phyloP scores from a whole-genome alignment of 1,284 basidiomycete genomes.

The Coniophora puteana region DNA sequence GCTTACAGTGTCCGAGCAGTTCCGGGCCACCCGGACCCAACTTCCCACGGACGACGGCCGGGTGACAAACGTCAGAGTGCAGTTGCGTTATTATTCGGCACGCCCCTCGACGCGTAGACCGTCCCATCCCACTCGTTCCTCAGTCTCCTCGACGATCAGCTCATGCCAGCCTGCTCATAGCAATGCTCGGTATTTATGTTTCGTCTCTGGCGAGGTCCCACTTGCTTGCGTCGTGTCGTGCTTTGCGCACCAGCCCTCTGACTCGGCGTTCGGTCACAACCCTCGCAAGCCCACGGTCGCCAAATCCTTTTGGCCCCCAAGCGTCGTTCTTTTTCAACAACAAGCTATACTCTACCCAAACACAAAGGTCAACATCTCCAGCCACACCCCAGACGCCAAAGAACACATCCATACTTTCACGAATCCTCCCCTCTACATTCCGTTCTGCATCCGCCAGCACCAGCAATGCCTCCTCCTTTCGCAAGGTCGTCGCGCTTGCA shows the following conservation, averaged over 20 bases:
- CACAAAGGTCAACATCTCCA: constrained; percentile 2
- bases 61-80: too few relatives aligned
- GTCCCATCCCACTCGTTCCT: too few relatives aligned
- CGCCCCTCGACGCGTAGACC: too few relatives aligned
- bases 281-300: background rate
- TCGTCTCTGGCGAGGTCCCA: background rate
- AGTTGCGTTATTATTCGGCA: too few relatives aligned
- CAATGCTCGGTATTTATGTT: constrained; percentile 1
- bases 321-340: too few relatives aligned
- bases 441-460: constrained; percentile 32
- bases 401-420: constrained; percentile 37
- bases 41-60: too few relatives aligned
- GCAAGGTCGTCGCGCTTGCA: constrained; percentile 74
- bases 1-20: too few relatives aligned
- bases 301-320: background rate
- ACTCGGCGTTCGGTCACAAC: background rate
- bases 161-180: too few relatives aligned
- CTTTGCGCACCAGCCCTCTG: background rate
- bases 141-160: too few relatives aligned
- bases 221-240: background rate
- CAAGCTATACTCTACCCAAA: too few relatives aligned
- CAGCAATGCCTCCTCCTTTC: constrained; percentile 63
- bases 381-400: constrained; percentile 10
- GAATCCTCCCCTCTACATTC: constrained; percentile 33
- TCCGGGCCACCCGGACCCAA: too few relatives aligned